Percentiles rank a stretch among this genome's conserved stretches.
These are phyloP conservation scores for Sporothrix sp. DNA, from an alignment of 2,329 filamentous ascomycete genomes.

Conservation along the genomic window DNA sequence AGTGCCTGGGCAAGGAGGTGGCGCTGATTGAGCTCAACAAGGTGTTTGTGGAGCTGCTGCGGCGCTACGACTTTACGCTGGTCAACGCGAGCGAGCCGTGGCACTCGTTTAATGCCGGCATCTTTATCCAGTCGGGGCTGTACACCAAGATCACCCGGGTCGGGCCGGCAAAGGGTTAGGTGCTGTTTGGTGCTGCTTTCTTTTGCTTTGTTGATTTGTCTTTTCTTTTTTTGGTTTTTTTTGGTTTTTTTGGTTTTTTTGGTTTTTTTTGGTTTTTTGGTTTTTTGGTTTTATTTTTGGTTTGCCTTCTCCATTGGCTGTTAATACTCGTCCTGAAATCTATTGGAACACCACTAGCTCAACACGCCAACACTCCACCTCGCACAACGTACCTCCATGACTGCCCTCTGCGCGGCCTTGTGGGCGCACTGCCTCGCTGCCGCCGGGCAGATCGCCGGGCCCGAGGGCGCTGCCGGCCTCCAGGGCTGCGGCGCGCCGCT, in stretches of 20 bases:
- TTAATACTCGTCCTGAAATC: background rate
- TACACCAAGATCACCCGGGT: no score
- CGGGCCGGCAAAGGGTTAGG: background rate
- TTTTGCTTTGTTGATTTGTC: no score
- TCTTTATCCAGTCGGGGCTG: constrained; percentile 21
- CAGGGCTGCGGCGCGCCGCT: constrained; percentile 18
- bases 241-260: background rate
- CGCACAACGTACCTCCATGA: background rate
- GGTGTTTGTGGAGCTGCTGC: constrained; percentile 19
- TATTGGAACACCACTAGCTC: background rate
- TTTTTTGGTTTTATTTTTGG: background rate
- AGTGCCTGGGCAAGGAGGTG: constrained; percentile 34
- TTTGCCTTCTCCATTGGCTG: background rate
- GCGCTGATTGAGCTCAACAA: constrained; percentile 35
- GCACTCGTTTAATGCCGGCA: constrained; percentile 22
- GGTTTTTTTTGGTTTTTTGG: background rate
- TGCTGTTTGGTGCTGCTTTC: no score
- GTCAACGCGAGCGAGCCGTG: constrained; percentile 20
- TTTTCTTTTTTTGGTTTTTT: background rate
- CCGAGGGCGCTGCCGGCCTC: background rate
- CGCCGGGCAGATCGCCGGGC: constrained; percentile 12
- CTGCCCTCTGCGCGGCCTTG: background rate
- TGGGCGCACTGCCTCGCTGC: constrained; percentile 13
- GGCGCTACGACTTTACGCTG: constrained; percentile 21
- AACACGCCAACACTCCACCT: background rate